Percentiles rank a stretch among this genome's conserved stretches.
phyloP scores from a whole-genome alignment of 148 eudicot genomes.

The Rhododendron kiyosumense region DNA sequence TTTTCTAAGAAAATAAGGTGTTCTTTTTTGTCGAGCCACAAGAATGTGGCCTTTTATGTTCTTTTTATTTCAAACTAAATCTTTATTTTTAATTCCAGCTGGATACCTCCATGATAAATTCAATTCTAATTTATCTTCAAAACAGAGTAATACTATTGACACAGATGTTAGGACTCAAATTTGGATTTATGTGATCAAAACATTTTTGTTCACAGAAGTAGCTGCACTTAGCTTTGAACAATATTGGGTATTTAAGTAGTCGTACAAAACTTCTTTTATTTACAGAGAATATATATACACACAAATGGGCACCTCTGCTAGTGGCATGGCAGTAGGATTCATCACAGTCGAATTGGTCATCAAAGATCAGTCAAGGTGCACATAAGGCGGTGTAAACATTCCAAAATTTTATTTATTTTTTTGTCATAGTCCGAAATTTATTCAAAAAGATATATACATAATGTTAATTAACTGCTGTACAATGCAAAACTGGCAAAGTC shows the following conservation, averaged over 20 bases:
- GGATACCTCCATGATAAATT: not conserved
- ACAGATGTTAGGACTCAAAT: not conserved
- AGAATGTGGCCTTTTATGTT: not conserved
- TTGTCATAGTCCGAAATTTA: too few relatives aligned
- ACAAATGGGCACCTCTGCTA: not conserved
- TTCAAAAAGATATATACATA: not conserved
- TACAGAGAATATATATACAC: not conserved
- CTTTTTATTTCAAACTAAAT: not conserved
- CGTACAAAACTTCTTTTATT: not conserved
- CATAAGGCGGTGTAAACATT: not conserved
- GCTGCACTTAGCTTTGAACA: not conserved
- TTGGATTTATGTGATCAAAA: not conserved
- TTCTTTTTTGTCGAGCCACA: too few relatives aligned
- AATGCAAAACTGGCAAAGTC: not conserved
- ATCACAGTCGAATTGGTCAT: not conserved
- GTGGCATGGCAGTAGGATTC: not conserved
- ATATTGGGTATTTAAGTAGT: not conserved
- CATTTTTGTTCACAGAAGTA: not conserved
- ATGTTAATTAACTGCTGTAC: slow-evolving; percentile 1
- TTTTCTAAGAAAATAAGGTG: too few relatives aligned
- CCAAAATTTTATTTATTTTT: not conserved
- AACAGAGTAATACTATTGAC: not conserved
- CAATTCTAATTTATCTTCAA: not conserved
- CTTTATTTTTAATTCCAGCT: too few relatives aligned
- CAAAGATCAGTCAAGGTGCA: not conserved